Evolutionary conservation across 495 filamentous ascomycete genomes (phyloP), one percentile per base, ranked within the genome.

Genomic region (Emericellopsis terricola): DNA sequence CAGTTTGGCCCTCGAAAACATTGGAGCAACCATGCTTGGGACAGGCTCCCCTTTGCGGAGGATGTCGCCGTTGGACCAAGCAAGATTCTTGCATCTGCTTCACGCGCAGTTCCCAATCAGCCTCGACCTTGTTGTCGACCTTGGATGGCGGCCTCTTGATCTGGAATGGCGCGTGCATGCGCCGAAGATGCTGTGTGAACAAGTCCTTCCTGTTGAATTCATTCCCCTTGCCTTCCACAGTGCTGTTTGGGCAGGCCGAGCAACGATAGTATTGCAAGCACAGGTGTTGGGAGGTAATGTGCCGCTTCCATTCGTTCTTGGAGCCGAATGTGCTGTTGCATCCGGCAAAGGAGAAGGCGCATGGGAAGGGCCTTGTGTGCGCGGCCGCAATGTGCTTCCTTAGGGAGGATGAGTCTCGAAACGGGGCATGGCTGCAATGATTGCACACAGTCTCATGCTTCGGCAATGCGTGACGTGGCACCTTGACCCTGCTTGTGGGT

Each of bases 251-350:
- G 21, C 81, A 71, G 16, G 86, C 73, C 14, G 65, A 69, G 51
- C 89, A 97, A 24, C 81, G 73, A 52, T 81, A 97, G 52, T 77
- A 85, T 26, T 74, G 75, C 13, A 86, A 60, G 38, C 78, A 81
- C 37, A 97, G 60, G 50, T 97, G 89, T 44, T 94, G 81, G 2
- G 82, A 86, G 18, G 69, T 67, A 40, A 94, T 77, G 52, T 97
- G 89, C 0, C 89, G 74, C 51, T 94, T 91, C 54, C 54, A 97
- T 50, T 97, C 89, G 45, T 94, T 96, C 49, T 96, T 96, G 23
- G 80, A 85, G 8, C 73, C 75, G 47, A 97, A 94, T 0, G 73
- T 84, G 43, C 79, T 83, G 5, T 50, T 50, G 50, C 89, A 97
- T n/a, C 76, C 80, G 38, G 87, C 91, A 35, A 71, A 73, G 9